Evolutionary conservation across 768 basidiomycete genomes (phyloP).

Genomic region (Suillus weaverae): DNA sequence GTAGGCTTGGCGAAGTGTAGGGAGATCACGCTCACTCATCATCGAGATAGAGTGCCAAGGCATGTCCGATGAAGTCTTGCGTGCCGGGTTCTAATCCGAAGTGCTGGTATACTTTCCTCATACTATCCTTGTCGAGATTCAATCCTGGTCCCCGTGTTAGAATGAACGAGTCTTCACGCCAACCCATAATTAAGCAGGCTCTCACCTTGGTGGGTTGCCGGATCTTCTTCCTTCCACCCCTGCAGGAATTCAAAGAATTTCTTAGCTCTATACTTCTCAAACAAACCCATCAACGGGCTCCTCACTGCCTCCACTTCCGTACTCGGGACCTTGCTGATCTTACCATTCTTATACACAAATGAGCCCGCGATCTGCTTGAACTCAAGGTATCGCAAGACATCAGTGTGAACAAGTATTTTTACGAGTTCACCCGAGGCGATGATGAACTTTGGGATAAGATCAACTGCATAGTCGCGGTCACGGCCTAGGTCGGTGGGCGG

Average conservation of each 20-base stretch:
- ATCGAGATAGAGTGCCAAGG: conserved; percentile 97
- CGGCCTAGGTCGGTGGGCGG: conserved; percentile 87
- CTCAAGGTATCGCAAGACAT: conserved; percentile 97
- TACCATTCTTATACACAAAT: conserved; percentile 96
- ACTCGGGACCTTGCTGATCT: conserved; percentile 95
- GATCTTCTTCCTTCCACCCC: conserved; percentile 92
- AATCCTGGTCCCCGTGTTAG: conserved; percentile 51
- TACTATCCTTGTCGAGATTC: conserved; percentile 85
- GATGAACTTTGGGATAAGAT: conserved; percentile 99
- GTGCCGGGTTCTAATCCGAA: conserved; percentile 97
- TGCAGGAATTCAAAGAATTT: conserved; percentile 99
- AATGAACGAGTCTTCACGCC: conserved; percentile 5
- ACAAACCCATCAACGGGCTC: conserved; percentile 97
- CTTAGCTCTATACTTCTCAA: conserved; percentile 97
- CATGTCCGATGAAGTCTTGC: conserved; percentile 98
- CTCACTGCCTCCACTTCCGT: conserved; percentile 96
- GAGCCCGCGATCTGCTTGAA: conserved; percentile 99
- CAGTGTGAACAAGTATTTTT: conserved; percentile 97
- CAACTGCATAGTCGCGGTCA: conserved; percentile 97
- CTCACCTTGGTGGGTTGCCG: conserved; percentile 93
- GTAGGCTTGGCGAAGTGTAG: conserved; percentile 3
- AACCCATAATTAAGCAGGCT: neutral
- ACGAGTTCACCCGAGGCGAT: conserved; percentile 97
- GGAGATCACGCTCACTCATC: conserved; percentile 72
- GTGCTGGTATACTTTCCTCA: conserved; percentile 95